phyloP scores from a whole-genome alignment of 805 yeast genomes.

The Wickerhamomyces hampshirensis region DNA sequence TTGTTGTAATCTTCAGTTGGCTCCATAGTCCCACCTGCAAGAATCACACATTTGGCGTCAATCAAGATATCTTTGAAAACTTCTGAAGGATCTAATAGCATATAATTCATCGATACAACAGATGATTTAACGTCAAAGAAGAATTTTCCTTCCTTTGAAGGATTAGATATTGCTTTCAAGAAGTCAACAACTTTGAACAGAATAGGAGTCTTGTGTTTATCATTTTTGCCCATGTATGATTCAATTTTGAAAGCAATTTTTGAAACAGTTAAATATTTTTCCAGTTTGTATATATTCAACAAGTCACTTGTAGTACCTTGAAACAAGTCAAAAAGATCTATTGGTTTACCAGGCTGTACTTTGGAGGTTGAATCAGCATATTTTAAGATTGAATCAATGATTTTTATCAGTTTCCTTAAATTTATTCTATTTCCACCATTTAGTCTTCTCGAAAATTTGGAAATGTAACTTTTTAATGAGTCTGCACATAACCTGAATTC shows the following conservation, averaged over 20 bases:
- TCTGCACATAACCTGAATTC: slow-evolving; percentile 43
- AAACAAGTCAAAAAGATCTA: slow-evolving; percentile 50
- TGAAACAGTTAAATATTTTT: slow-evolving; percentile 55
- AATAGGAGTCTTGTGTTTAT: slow-evolving; percentile 11
- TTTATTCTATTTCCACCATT: slow-evolving; percentile 70
- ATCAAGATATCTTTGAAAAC: slow-evolving; percentile 62
- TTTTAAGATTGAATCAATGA: slow-evolving; percentile 45
- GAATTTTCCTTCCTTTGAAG: slow-evolving; percentile 73
- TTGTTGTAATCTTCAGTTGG: slow-evolving; percentile 70
- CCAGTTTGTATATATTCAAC: slow-evolving; percentile 64
- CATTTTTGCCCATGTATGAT: slow-evolving; percentile 45
- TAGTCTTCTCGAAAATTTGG: slow-evolving; percentile 58
- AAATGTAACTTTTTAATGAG: slow-evolving; percentile 51
- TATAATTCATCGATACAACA: slow-evolving; percentile 47
- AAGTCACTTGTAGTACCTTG: slow-evolving; percentile 58
- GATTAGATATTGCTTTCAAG: slow-evolving; percentile 60
- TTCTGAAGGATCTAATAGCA: slow-evolving; percentile 75
- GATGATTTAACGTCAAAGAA: slow-evolving; percentile 48
- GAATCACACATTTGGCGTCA: slow-evolving; percentile 60
- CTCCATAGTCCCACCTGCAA: slow-evolving; percentile 96
- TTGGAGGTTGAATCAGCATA: slow-evolving; percentile 38
- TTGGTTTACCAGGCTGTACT: slow-evolving; percentile 47
- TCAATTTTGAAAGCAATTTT: slow-evolving; percentile 85
- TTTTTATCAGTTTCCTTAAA: slow-evolving; percentile 54
- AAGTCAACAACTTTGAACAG: slow-evolving; percentile 65